These are phyloP conservation scores for Aureobasidium zeae DNA, from an alignment of 2,329 filamentous ascomycete genomes.

Conservation along the genomic window DNA sequence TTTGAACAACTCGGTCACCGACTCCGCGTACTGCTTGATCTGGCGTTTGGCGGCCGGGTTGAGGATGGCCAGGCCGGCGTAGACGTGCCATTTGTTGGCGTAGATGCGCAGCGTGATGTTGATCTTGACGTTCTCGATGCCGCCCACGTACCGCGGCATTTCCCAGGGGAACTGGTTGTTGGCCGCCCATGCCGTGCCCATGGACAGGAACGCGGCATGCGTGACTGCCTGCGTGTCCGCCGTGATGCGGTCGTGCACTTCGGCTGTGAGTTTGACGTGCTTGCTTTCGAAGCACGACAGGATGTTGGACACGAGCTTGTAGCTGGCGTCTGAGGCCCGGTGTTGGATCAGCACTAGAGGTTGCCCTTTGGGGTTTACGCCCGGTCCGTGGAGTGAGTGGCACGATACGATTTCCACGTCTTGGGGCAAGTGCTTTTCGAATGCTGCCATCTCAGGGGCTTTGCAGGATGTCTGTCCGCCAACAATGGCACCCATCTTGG, in stretches of 20 bases:
- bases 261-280: constrained; percentile 76
- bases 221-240: constrained; percentile 98
- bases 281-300: constrained; percentile 77
- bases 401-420: constrained; percentile 94
- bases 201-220: constrained; percentile 87
- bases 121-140: constrained; percentile 98
- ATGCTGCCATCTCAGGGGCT: constrained; percentile 87
- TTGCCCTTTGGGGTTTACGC: constrained; percentile 78
- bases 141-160: constrained; percentile 85
- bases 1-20: constrained; percentile 90
- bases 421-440: constrained; percentile 74
- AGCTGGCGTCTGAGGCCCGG: constrained; percentile 66
- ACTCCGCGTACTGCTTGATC: constrained; percentile 87
- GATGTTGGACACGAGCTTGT: constrained; percentile 69
- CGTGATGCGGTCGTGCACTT: constrained; percentile 90
- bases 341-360: constrained; percentile 92
- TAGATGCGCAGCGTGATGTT: constrained; percentile 97
- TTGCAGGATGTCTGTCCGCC: constrained; percentile 98
- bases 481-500: constrained; percentile 88
- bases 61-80: constrained; percentile 90
- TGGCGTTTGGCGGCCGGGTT: constrained; percentile 88
- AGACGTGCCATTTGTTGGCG: constrained; percentile 98
- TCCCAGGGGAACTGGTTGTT: constrained; percentile 97
- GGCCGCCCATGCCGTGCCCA: constrained; percentile 96
- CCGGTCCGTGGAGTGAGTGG: constrained; percentile 91